Percentiles rank a stretch among this genome's conserved stretches.
Evolutionary conservation across 441 rosid species (phyloP).

Genomic region (Adansonia rubrostipa): DNA sequence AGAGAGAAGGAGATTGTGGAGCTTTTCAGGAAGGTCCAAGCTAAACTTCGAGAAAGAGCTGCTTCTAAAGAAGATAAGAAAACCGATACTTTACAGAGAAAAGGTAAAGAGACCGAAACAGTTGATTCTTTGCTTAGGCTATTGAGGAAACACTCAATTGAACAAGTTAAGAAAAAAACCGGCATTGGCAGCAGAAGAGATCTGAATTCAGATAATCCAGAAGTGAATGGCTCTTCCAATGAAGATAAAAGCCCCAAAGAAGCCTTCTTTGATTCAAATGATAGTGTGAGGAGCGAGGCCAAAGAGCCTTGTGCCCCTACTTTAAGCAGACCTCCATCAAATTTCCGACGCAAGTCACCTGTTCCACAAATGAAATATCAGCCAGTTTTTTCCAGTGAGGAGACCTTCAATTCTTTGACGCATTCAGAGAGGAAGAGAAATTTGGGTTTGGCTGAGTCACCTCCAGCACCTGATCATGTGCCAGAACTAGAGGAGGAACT

Average conservation of each 20-base stretch:
- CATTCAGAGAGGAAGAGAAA: slow-evolving; percentile 41
- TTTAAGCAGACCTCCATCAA: slow-evolving; percentile 60
- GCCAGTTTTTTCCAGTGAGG: slow-evolving; percentile 51
- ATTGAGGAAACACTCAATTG: slow-evolving; percentile 73
- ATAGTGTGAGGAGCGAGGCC: slow-evolving; percentile 23
- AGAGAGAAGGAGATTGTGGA: slow-evolving; percentile 80
- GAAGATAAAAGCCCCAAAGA: slow-evolving; percentile 38
- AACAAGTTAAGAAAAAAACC: slow-evolving; percentile 55
- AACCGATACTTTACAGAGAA: slow-evolving; percentile 50
- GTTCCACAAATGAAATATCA: slow-evolving; percentile 54
- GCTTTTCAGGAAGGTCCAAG: slow-evolving; percentile 79
- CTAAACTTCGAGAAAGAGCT: slow-evolving; percentile 76
- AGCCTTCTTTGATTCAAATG: slow-evolving; percentile 25
- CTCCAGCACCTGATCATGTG: slow-evolving; percentile 33
- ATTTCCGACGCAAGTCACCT: slow-evolving; percentile 65
- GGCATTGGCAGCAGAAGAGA: slow-evolving; percentile 36
- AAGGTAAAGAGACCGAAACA: slow-evolving; percentile 60
- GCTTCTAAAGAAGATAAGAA: slow-evolving; percentile 56
- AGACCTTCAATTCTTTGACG: slow-evolving; percentile 38
- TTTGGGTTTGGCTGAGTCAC: slow-evolving; percentile 42
- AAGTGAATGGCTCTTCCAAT: slow-evolving; percentile 32
- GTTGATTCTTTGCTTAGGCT: slow-evolving; percentile 74
- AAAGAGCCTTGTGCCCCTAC: slow-evolving; percentile 41
- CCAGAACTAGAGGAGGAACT: slow-evolving; percentile 19
- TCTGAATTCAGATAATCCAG: slow-evolving; percentile 39